These are phyloP conservation scores for Agastache rugosa DNA, from an alignment of 257 asterid genomes.

Conservation along the genomic window DNA sequence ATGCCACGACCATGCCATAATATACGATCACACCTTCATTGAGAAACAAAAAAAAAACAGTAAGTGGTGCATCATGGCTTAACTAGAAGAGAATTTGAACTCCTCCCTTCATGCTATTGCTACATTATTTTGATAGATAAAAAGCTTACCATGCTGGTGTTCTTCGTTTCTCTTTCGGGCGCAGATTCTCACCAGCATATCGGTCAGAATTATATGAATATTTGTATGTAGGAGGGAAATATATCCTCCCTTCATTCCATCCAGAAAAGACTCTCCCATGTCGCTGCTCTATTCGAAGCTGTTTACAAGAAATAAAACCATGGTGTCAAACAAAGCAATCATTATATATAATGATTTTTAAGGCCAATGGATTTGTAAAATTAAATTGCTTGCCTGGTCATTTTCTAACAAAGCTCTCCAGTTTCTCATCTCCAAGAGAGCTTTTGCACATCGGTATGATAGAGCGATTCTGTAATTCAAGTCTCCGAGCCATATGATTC, in stretches of 20 bases:
- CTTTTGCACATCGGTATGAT: slow-evolving; percentile 90
- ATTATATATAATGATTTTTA: background rate
- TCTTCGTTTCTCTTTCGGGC: slow-evolving; percentile 82
- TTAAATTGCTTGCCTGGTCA: slow-evolving; percentile 73
- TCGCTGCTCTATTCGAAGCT: slow-evolving; percentile 84
- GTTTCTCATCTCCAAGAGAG: slow-evolving; percentile 95
- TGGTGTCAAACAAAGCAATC: background rate
- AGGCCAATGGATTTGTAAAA: background rate
- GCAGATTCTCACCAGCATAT: slow-evolving; percentile 80
- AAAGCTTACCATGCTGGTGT: slow-evolving; percentile 87
- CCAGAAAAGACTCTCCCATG: slow-evolving; percentile 77
- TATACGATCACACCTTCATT: slow-evolving; percentile 96
- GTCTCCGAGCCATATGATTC: slow-evolving; percentile 97
- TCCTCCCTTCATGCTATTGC: background rate
- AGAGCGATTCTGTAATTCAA: slow-evolving; percentile 88
- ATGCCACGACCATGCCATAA: slow-evolving; percentile 91
- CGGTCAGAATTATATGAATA: slow-evolving; percentile 86
- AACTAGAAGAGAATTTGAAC: background rate
- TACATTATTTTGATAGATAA: background rate
- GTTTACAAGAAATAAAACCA: slow-evolving; percentile 37
- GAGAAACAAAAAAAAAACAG: slow-evolving; percentile 13
- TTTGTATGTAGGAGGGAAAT: slow-evolving; percentile 92
- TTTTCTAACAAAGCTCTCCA: slow-evolving; percentile 95
- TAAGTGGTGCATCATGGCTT: background rate
- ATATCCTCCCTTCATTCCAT: slow-evolving; percentile 90